A percentile compares a stretch with the other conserved stretches of the same genome.
Evolutionary conservation across 1,139 yeast genomes (phyloP).

Genomic region (Geotrichum phurueaensis): DNA sequence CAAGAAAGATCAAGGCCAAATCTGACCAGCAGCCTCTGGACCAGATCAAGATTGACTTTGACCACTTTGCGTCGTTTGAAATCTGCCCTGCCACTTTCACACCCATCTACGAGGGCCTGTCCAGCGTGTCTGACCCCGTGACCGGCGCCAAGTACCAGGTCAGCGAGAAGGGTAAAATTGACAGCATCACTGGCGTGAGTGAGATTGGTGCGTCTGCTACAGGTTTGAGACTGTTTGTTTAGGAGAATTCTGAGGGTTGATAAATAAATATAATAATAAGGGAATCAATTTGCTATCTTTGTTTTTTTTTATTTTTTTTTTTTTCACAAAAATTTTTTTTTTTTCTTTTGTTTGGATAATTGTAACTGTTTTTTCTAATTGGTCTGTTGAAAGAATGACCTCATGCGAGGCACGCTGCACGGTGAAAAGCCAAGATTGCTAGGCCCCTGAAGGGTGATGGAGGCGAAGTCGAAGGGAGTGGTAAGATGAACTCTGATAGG

Average conservation of each 20-base stretch:
- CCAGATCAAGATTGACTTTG: slow-evolving; percentile 85
- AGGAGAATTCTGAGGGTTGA: background rate
- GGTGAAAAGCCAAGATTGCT: no score
- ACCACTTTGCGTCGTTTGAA: slow-evolving; percentile 84
- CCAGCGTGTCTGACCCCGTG: slow-evolving; percentile 69
- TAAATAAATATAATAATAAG: background rate
- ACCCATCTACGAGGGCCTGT: slow-evolving; percentile 78
- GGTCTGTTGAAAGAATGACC: no score
- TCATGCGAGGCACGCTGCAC: no score
- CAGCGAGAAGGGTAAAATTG: slow-evolving; percentile 69
- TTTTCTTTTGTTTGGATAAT: background rate
- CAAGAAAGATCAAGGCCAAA: slow-evolving; percentile 69
- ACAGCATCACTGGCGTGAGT: slow-evolving; percentile 71
- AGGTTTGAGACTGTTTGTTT: slow-evolving; percentile 54
- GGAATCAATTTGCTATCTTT: background rate
- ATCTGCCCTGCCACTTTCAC: slow-evolving; percentile 83
- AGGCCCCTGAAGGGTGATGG: no score
- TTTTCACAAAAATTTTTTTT: slow-evolving; percentile 2
- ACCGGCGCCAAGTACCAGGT: slow-evolving; percentile 85
- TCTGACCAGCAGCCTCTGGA: slow-evolving; percentile 80
- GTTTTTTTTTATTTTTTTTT: slow-evolving; percentile 7
- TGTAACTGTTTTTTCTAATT: background rate
- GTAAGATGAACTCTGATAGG: no score
- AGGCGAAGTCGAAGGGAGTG: no score
- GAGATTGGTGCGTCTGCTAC: slow-evolving; percentile 93